Evolutionary conservation across 2,329 filamentous ascomycete genomes (phyloP).

Genomic region (Ceratocystis eucalypticola): DNA sequence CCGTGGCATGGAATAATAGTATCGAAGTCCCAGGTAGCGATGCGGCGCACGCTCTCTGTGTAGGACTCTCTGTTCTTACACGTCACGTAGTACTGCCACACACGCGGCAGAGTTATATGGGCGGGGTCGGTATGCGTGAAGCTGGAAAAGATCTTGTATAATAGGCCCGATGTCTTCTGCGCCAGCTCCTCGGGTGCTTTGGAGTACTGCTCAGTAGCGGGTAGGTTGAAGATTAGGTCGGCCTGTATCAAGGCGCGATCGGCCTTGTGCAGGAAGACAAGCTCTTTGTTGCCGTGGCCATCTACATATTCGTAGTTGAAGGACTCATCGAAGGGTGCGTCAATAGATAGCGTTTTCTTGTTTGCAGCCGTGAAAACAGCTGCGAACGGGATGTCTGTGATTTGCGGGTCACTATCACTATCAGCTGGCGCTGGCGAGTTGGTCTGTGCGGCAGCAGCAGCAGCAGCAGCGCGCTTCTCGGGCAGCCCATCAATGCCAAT

Average conservation of each 20-base stretch:
- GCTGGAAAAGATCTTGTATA: constrained; percentile 34
- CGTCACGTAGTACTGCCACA: constrained; percentile 56
- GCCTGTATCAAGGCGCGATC: constrained; percentile 71
- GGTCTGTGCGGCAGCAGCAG: constrained; percentile 34
- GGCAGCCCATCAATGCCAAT: constrained; percentile 71
- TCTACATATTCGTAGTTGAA: constrained; percentile 79
- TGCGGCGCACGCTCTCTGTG: constrained; percentile 52
- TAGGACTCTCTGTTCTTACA: constrained; percentile 50
- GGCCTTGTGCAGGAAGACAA: constrained; percentile 75
- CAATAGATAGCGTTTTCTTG: constrained; percentile 41
- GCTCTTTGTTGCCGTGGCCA: constrained; percentile 67
- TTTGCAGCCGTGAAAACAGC: constrained; percentile 52
- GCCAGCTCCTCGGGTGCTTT: constrained; percentile 27
- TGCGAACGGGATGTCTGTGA: constrained; percentile 44
- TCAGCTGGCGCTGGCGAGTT: constrained; percentile 28
- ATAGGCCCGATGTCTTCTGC: constrained; percentile 21
- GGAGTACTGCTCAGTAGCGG: constrained; percentile 72
- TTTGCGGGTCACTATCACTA: constrained; percentile 23
- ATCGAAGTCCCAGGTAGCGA: constrained; percentile 71
- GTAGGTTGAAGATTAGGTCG: constrained; percentile 85
- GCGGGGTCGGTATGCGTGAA: constrained; percentile 41
- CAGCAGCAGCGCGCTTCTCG: constrained; percentile 59
- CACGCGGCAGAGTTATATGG: constrained; percentile 52
- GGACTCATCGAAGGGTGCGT: constrained; percentile 69
- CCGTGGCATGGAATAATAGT: constrained; percentile 86